Base-by-base conservation (phyloP, 78 protist genomes). In the Abeoforma whisleri region DNA sequence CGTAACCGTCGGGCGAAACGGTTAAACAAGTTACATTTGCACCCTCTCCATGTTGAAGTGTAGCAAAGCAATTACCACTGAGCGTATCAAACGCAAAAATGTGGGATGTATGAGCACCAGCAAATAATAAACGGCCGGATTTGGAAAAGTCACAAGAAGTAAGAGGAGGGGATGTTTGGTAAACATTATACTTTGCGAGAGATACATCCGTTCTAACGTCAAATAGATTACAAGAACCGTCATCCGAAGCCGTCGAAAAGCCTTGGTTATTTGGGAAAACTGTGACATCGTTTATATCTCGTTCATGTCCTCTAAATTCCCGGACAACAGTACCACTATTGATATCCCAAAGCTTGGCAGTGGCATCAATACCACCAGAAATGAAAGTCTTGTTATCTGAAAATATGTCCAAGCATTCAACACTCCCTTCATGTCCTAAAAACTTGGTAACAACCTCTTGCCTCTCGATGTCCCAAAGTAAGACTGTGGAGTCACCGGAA, bases 241-340 rank as follows among this genome's bases (percentile, higher is more conserved):
- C 99, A 74, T 96, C 99, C 25, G 96, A 93, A 30, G 97, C 99
- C n/a, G 97, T 96, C 39, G 90, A 94, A 37, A 93, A 93, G 30
- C 76, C 88, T 28, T 73, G n/a, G 12, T 88, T 87, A 77, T n/a
- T 62, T 69, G 91, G 91, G 83, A 91, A 87, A 69, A 68, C 89
- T 68, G 84, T 80, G 71, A 96, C 96, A 32, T 96, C 72, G 87
- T 96, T 96, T 84, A 96, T 96, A 88, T 96, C 99, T 1, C 91
- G 80, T 39, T 92, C 95, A 90, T 96, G 99, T 71, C 98, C 97
- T 40, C 79, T 25, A 81, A 96, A 96, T 0, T 96, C 92, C 87
- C 91, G 95, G n/a, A 88, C 91, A 73, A 92, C 91, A 40, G 89
- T 89, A 81, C 90, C 92, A 19, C 89, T 38, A 68, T 96, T 91